Base-by-base conservation (phyloP, 352 stramenopile genomes). In the Blastocystis sp. region DNA sequence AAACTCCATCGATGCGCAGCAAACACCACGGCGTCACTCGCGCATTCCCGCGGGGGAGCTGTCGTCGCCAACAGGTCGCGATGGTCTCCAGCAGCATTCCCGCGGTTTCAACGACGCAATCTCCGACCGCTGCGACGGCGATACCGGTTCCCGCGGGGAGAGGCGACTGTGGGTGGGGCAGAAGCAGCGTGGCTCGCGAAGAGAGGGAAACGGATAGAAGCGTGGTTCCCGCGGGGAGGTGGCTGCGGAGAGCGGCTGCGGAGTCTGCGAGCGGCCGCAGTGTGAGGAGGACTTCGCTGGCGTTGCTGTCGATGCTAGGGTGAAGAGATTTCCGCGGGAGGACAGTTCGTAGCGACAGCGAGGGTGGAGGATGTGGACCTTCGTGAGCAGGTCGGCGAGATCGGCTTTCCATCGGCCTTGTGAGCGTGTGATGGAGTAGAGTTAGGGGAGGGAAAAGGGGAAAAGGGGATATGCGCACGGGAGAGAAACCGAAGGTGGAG, bases 231-330 rank as follows among this genome's bases (percentile, higher is more conserved):
- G 16, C 24, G 42, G 34, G 34, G 6, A 44, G 24, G 27, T 49
- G 32, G 1, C n/a, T 29, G 14, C 29, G 42, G 27, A 72, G 36
- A 27, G 34, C 61, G 18, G 8, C 42, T 14, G 16, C 27, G 40
- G 40, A 36, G 4, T 44, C 16, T 7, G 14, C 7, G 4, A 24
- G 1, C 42, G 61, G 34, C 21, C 29, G 21, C 14, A 72, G 7
- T 49, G 27, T 27, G 14, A 48, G 27, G 61, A 72, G 14, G 16
- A 48, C 24, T 3, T 42, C 61, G 42, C 61, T 72, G 29, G 34
- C 42, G 42, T 72, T 72, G 6, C 24, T 72, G 34, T 72, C 61
- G n/a, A 72, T 32, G 36, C 61, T 72, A 72, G 29, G 42, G 21
- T 16, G 27, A 0, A 72, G 36, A 32, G 8, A n/a, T 48, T 44